Percentiles rank a stretch among this genome's conserved stretches.
These are phyloP conservation scores for Coprinopsis marcescibilis DNA, from an alignment of 768 basidiomycete species.

Conservation along the genomic window DNA sequence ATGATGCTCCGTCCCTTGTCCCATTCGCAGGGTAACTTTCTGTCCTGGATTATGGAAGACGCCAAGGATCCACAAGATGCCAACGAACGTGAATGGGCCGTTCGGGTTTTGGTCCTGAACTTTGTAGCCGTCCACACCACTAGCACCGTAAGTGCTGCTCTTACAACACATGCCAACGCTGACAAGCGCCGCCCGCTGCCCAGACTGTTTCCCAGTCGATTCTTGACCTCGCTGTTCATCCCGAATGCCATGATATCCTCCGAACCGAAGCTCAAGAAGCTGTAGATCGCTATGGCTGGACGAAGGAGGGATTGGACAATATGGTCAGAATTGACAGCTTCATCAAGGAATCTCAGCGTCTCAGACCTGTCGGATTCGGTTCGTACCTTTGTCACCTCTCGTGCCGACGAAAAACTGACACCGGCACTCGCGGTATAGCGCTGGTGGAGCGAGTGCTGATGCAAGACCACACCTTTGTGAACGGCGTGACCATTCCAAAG, in stretches of 20 bases:
- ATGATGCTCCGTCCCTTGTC: no score
- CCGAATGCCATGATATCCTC: conserved; percentile 27
- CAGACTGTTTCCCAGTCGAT: conserved; percentile 31
- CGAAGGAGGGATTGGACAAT: conserved; percentile 28
- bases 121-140: conserved; percentile 37
- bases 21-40: no score
- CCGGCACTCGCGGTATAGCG: background rate
- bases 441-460: no score
- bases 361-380: conserved; percentile 7
- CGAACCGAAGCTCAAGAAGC: conserved; percentile 38
- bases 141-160: conserved; percentile 22
- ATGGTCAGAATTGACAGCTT: conserved; percentile 43
- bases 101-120: conserved; percentile 29
- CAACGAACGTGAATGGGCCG: no score
- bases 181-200: background rate
- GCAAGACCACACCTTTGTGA: no score
- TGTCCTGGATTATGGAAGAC: no score
- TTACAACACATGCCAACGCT: background rate
- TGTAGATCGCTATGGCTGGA: conserved; percentile 28
- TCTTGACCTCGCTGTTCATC: conserved; percentile 29
- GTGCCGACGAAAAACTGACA: background rate
- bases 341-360: conserved; percentile 30
- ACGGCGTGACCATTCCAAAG: no score
- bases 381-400: background rate
- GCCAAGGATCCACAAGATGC: no score